These are phyloP conservation scores for Venturia nashicola DNA, from an alignment of 2,329 filamentous ascomycete genomes.

Conservation along the genomic window DNA sequence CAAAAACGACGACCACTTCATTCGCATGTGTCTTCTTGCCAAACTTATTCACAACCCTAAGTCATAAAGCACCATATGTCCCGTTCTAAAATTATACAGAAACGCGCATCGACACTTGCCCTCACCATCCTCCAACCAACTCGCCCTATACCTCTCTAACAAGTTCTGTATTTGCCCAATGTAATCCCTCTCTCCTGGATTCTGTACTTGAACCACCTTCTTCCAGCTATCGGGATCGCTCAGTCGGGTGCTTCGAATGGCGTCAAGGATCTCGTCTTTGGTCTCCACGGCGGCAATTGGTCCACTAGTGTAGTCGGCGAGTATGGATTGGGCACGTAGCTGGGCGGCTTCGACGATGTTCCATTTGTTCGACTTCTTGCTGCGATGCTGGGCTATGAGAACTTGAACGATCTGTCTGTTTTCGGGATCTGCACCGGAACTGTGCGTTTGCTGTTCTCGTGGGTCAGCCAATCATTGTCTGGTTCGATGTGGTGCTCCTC, in stretches of 20 bases:
- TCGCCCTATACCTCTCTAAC: conserved; percentile 49
- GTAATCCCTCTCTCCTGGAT: conserved; percentile 68
- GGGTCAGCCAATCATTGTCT: neutral
- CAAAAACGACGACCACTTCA: too few species aligned
- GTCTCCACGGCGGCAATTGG: conserved; percentile 83
- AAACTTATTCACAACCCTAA: conserved; percentile 25
- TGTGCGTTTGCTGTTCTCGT: neutral
- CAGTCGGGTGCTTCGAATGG: conserved; percentile 61
- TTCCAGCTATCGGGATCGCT: conserved; percentile 78
- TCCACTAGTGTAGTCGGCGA: conserved; percentile 60
- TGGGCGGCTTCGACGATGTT: conserved; percentile 73
- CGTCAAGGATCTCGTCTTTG: conserved; percentile 67
- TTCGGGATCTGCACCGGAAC: conserved; percentile 11
- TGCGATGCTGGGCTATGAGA: conserved; percentile 62
- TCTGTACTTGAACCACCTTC: conserved; percentile 63
- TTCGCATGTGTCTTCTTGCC: too few species aligned
- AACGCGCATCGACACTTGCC: conserved; percentile 57
- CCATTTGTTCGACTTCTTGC: conserved; percentile 83
- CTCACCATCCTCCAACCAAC: conserved; percentile 32
- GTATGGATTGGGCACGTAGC: conserved; percentile 44
- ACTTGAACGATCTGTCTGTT: conserved; percentile 58
- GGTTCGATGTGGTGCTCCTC: too few species aligned
- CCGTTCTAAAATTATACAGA: conserved; percentile 83
- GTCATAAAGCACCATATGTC: conserved; percentile 77
- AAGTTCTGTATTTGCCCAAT: conserved; percentile 71